Conservation (phyloP, 495 filamentous ascomycete genomes). For the Penicillium cataractarum region DNA sequence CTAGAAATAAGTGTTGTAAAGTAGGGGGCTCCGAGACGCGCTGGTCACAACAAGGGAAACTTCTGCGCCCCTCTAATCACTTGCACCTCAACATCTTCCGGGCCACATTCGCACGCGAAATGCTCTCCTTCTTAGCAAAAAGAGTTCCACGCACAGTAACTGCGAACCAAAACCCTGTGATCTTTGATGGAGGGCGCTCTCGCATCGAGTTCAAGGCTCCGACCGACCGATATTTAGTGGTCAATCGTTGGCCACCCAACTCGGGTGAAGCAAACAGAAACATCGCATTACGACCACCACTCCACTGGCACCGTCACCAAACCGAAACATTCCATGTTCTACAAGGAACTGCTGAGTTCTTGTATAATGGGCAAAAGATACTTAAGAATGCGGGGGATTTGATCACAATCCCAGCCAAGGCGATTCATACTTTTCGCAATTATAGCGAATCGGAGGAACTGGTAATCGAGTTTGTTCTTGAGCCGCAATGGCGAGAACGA, state of each 20-base stretch:
- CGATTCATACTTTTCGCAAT: constrained; percentile 21
- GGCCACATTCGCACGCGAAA: neutral
- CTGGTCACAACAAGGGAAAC: neutral
- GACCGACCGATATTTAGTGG: constrained; percentile 18
- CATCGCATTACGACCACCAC: constrained; percentile 16
- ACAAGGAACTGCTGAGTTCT: constrained; percentile 12
- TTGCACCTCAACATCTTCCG: neutral
- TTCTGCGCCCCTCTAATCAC: neutral
- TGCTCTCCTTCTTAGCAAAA: constrained; percentile 18
- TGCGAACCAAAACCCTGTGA: constrained; percentile 7
- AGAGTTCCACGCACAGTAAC: constrained; percentile 11
- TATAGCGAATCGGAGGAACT: constrained; percentile 10
- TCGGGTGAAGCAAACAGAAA: constrained; percentile 12
- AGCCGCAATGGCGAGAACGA: constrained; percentile 10
- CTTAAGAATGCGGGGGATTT: constrained; percentile 11
- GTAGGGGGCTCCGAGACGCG: neutral
- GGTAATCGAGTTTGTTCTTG: constrained; percentile 16
- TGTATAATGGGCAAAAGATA: constrained; percentile 3
- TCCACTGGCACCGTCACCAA: constrained; percentile 21
- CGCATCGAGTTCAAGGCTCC: constrained; percentile 18
- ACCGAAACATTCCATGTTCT: constrained; percentile 20
- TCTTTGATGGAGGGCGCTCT: constrained; percentile 19
- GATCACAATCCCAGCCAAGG: constrained; percentile 10
- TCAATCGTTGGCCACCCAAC: constrained; percentile 22
- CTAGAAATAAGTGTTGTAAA: neutral